Conservation (phyloP, 257 asterid genomes). For the Solanum piurae region DNA sequence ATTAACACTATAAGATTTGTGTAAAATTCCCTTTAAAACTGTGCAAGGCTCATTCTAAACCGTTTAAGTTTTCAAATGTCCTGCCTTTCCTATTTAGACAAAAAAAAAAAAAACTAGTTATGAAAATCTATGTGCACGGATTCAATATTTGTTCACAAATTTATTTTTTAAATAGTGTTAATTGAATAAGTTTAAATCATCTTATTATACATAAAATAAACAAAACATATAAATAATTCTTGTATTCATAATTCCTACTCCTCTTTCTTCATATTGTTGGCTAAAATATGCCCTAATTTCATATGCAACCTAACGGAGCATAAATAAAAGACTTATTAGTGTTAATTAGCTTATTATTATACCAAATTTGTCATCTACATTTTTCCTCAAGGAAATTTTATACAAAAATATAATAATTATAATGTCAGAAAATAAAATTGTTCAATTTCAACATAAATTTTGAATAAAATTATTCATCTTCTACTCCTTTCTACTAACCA, state of each 20-base stretch:
- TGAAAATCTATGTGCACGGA: fast-evolving
- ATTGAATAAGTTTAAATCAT: too few relatives aligned
- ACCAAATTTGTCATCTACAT: not conserved
- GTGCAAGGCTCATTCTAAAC: not conserved
- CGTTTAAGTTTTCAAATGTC: not conserved
- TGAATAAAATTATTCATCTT: too few relatives aligned
- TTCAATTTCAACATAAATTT: too few relatives aligned
- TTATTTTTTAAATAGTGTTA: too few relatives aligned
- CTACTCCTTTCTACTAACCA: too few relatives aligned
- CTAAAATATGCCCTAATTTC: not conserved
- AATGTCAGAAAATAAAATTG: not conserved
- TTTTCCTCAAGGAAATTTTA: not conserved
- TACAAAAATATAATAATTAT: too few relatives aligned
- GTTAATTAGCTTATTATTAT: too few relatives aligned
- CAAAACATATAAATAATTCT: too few relatives aligned
- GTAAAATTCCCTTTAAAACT: not conserved
- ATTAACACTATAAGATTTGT: not conserved
- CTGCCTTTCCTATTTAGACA: not conserved
- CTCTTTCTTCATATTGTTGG: not conserved
- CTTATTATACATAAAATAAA: too few relatives aligned
- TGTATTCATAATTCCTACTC: not conserved
- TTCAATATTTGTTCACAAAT: too few relatives aligned
- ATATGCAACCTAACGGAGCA: not conserved
- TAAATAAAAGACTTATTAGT: not conserved
- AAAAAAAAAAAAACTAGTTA: too few relatives aligned